These are phyloP conservation scores for Zymoseptoria crescenta DNA, from an alignment of 2,329 filamentous ascomycete genomes.

Conservation along the genomic window DNA sequence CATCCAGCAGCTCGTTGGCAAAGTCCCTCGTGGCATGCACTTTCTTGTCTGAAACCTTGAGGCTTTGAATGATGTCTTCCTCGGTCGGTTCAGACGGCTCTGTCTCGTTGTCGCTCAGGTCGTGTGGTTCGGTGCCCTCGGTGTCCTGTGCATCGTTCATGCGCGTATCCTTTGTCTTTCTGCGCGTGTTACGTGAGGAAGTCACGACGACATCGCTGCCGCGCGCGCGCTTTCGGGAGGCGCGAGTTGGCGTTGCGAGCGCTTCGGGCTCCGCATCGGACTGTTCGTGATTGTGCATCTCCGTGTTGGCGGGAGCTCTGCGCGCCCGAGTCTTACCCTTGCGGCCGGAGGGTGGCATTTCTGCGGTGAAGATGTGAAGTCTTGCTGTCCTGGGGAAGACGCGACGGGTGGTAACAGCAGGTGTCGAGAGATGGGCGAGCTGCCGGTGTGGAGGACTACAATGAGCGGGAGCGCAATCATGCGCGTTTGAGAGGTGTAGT, in stretches of 20 bases:
- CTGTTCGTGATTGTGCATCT: constrained; percentile 19
- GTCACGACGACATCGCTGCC: constrained; percentile 24
- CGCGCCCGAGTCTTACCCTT: constrained; percentile 29
- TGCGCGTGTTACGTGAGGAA: constrained; percentile 24
- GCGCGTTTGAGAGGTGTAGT: background rate
- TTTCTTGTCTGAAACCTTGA: constrained; percentile 39
- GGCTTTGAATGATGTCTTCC: constrained; percentile 36
- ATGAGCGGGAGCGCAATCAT: background rate
- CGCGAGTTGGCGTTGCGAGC: constrained; percentile 41
- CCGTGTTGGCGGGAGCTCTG: constrained; percentile 21
- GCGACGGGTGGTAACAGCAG: background rate
- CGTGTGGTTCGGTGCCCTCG: constrained; percentile 33
- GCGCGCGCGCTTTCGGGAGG: constrained; percentile 38
- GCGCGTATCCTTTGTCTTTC: constrained; percentile 29
- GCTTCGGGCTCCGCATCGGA: constrained; percentile 39
- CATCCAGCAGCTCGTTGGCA: constrained; percentile 43
- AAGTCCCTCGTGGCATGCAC: constrained; percentile 53
- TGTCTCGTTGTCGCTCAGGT: constrained; percentile 32
- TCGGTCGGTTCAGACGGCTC: constrained; percentile 33
- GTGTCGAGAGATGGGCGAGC: background rate
- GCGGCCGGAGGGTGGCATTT: constrained; percentile 28
- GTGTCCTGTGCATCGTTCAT: constrained; percentile 28
- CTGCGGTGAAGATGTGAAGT: background rate
- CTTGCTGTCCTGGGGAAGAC: background rate
- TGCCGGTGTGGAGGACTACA: background rate